Base-by-base conservation (phyloP, 345 rosid species). In the Jatropha curcas region DNA sequence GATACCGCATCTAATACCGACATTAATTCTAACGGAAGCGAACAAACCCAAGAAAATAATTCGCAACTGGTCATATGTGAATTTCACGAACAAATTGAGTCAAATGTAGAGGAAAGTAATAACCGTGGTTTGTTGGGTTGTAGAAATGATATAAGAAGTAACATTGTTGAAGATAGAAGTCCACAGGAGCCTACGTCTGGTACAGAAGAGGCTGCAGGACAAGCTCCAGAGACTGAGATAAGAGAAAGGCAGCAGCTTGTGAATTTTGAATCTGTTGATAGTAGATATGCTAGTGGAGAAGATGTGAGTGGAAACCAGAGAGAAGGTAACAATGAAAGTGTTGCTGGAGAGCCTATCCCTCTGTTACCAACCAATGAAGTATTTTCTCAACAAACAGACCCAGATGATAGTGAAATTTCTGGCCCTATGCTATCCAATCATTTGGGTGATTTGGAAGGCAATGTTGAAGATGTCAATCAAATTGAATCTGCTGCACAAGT, bases 1-100 rank as follows among this genome's bases (percentile, higher is more conserved):
- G 92, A 88, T 68, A 80, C 89, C 75, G 83, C 88, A 63, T 89
- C 97, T 45, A 82, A 78, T 73, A 56, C 80, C 76, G 91, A 83
- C 76, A 73, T 75, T 73, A 81, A 78, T 72, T 71, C 73, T 59
- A 74, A 71, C 60, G 84, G 79, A 74, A 84, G 71, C 71, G 92
- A 84, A 50, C 86, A 79, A 67, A 81, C 64, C 80, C 71, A 74
- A 75, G 50, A 72, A 51, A 80, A 84, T 63, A 67, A 70, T 85
- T 51, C 70, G 5, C 82, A 61, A 50, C 72, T 72, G 62, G 70
- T 73, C 75, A 63, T 70, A 52, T 83, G 68, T 65, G 79, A 66
- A 62, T 74, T 81, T 69, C 76, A 46, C 51, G 87, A 75, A 37
- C 82, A 72, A 73, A 79, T 82, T 56, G 82, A 73, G 76, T 68